These are phyloP conservation scores for Neofusicoccum umdonicola DNA, from an alignment of 2,329 filamentous ascomycete species.

Conservation along the genomic window DNA sequence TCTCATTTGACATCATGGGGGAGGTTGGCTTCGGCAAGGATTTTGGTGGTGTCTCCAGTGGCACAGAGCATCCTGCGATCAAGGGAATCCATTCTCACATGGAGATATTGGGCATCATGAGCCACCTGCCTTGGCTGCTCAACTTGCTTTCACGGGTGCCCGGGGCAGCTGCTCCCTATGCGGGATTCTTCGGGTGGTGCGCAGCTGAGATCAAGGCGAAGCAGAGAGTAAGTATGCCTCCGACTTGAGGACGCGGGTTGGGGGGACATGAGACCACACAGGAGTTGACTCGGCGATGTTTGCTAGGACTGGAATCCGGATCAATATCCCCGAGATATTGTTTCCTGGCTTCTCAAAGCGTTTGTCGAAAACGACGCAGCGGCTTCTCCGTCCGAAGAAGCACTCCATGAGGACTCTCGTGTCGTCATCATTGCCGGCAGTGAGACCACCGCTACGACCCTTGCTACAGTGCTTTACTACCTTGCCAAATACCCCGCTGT, in stretches of 20 bases:
- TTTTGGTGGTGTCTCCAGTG: conserved; percentile 36
- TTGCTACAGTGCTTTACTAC: conserved; percentile 33
- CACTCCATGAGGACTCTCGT: conserved; percentile 34
- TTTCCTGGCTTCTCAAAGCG: conserved; percentile 43
- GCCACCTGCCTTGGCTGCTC: conserved; percentile 37
- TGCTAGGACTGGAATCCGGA: conserved; percentile 25
- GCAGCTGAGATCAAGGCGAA: conserved; percentile 31
- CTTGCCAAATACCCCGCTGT: conserved; percentile 32
- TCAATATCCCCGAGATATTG: conserved; percentile 32
- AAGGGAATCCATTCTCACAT: conserved; percentile 36
- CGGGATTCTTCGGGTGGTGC: conserved; percentile 31
- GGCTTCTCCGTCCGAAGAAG: conserved; percentile 30
- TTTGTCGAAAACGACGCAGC: conserved; percentile 36
- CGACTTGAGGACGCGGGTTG: no score
- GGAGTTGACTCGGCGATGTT: no score
- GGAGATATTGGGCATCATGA: conserved; percentile 31
- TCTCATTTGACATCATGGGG: conserved; percentile 51
- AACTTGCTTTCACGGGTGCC: conserved; percentile 32
- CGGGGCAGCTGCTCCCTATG: conserved; percentile 26
- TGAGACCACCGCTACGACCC: conserved; percentile 35
- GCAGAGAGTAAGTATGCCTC: conserved; percentile 23
- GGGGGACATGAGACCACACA: no score
- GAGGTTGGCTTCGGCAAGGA: conserved; percentile 44
- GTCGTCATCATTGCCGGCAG: conserved; percentile 38
- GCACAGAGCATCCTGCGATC: conserved; percentile 31